phyloP scores from a whole-genome alignment of 306 rosid species.

The Prunus mongolica region DNA sequence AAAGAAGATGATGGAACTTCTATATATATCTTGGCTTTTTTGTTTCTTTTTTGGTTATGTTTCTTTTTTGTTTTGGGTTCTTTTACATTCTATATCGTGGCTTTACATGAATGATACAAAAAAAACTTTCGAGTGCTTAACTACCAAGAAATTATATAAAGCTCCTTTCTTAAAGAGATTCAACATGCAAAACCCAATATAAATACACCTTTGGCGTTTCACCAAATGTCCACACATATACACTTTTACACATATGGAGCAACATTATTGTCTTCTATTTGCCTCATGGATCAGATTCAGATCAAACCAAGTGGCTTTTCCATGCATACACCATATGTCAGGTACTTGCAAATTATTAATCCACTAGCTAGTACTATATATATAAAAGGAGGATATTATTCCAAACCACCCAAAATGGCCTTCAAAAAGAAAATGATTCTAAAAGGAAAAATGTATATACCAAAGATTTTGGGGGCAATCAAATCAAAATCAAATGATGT shows the following conservation, averaged over 20 bases:
- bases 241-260: constrained; percentile 9
- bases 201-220: constrained; percentile 8
- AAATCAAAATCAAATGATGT: neutral
- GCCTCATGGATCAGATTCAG: constrained; percentile 33
- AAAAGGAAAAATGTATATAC: neutral
- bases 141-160: constrained; percentile 41
- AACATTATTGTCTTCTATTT: constrained; percentile 4
- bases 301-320: constrained; percentile 26
- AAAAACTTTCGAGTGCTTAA: constrained; percentile 50
- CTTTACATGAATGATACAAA: constrained; percentile 18
- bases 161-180: constrained; percentile 9
- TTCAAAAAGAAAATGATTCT: neutral
- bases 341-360: constrained; percentile 7
- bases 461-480: neutral
- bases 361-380: neutral
- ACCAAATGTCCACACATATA: neutral
- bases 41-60: no score
- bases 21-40: neutral
- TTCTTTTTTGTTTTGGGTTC: neutral
- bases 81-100: constrained; percentile 10
- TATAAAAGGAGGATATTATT: neutral
- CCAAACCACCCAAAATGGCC: neutral
- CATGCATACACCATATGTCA: constrained; percentile 4
- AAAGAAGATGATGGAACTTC: neutral
- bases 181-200: neutral